phyloP scores from a whole-genome alignment of 139 green algal species.

The Chlorella sp. region DNA sequence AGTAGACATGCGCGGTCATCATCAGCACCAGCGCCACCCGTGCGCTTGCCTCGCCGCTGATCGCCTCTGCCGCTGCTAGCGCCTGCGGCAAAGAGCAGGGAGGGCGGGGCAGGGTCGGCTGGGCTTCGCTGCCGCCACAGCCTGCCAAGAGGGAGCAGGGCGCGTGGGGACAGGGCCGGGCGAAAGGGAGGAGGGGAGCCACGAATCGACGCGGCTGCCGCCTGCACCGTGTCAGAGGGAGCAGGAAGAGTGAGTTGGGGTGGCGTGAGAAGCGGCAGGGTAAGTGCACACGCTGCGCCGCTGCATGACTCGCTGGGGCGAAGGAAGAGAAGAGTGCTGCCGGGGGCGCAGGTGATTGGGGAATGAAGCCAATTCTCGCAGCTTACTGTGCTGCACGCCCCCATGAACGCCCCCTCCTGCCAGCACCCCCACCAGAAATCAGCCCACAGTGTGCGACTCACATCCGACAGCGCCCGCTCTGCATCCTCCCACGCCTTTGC shows the following conservation, averaged over 20 bases:
- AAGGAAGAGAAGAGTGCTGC: too few species aligned
- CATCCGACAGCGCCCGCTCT: slow-evolving; percentile 62
- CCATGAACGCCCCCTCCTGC: too few species aligned
- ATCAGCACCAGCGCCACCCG: slow-evolving; percentile 65
- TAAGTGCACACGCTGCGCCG: too few species aligned
- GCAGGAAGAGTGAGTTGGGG: neutral
- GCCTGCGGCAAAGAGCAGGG: slow-evolving; percentile 42
- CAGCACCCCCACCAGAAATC: too few species aligned
- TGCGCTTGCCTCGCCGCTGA: slow-evolving; percentile 44
- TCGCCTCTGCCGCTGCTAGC: slow-evolving; percentile 40
- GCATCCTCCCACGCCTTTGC: slow-evolving; percentile 65
- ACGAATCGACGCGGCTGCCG: too few species aligned
- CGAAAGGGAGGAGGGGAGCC: too few species aligned
- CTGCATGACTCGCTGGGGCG: too few species aligned
- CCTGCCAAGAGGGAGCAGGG: too few species aligned
- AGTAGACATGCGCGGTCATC: slow-evolving; percentile 71
- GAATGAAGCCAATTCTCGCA: too few species aligned
- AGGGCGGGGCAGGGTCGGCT: neutral
- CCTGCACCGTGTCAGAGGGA: neutral
- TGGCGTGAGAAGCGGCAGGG: neutral
- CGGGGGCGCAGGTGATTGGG: too few species aligned
- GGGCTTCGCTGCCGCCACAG: neutral
- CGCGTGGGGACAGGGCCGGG: too few species aligned
- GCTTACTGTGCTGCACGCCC: too few species aligned
- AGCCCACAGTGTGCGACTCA: neutral